phyloP scores from a whole-genome alignment of 2,329 filamentous ascomycete species.

The Beauveria asiatica region DNA sequence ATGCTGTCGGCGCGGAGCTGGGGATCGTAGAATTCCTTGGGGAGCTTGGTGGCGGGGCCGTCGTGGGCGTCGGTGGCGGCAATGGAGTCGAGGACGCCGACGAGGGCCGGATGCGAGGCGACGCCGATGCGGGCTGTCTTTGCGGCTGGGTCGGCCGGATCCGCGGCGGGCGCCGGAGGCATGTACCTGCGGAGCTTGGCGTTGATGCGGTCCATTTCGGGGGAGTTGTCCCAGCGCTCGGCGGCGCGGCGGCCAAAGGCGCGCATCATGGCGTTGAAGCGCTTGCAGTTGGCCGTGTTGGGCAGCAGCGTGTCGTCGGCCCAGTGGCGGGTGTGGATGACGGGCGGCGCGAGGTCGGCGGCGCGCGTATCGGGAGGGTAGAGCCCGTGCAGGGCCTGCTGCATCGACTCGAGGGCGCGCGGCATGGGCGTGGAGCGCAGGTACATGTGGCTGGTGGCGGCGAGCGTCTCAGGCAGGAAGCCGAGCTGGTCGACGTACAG shows the following conservation, averaged over 20 bases:
- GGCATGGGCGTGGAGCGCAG: conserved; percentile 67
- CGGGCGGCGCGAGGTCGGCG: conserved; percentile 47
- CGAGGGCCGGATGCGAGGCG: conserved; percentile 74
- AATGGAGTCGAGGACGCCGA: conserved; percentile 88
- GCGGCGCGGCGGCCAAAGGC: conserved; percentile 66
- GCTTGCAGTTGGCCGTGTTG: conserved; percentile 65
- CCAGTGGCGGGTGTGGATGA: conserved; percentile 55
- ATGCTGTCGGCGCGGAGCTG: conserved; percentile 60
- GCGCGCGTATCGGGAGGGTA: conserved; percentile 50
- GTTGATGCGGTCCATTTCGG: conserved; percentile 79
- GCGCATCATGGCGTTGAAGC: conserved; percentile 60
- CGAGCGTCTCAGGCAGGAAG: conserved; percentile 56
- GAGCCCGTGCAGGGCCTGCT: conserved; percentile 66
- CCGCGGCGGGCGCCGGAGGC: conserved; percentile 48
- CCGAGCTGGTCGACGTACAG: conserved; percentile 68
- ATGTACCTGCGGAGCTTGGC: conserved; percentile 76
- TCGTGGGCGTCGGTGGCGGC: conserved; percentile 77
- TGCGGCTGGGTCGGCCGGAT: conserved; percentile 15
- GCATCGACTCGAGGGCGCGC: conserved; percentile 67
- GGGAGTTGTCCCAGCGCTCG: conserved; percentile 63
- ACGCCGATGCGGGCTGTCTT: conserved; percentile 57
- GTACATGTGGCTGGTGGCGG: conserved; percentile 51
- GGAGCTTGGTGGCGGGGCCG: conserved; percentile 62
- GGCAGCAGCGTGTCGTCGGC: conserved; percentile 73
- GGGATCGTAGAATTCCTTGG: conserved; percentile 77